A percentile compares a stretch with the other conserved stretches of the same genome.
phyloP scores from a whole-genome alignment of 805 yeast species.

The Spathaspora hagerdaliae region DNA sequence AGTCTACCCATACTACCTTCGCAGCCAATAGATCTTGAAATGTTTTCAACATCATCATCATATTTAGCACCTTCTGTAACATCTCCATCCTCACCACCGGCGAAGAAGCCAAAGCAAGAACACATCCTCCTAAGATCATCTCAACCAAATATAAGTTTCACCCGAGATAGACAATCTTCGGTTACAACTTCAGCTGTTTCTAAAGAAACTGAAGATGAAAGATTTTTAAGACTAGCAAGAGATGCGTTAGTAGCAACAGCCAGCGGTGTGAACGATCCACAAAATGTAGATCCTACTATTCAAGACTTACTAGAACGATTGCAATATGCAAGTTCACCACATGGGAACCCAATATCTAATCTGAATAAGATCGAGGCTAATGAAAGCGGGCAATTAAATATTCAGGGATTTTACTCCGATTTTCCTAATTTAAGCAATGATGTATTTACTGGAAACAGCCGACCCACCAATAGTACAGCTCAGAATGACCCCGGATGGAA shows the following conservation, averaged over 20 bases:
- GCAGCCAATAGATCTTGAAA: background rate
- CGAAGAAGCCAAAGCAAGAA: background rate
- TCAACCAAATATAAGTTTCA: conserved; percentile 11
- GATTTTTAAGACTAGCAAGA: conserved; percentile 55
- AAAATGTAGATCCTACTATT: conserved; percentile 58
- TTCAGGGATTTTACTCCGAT: conserved; percentile 36
- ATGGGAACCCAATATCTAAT: conserved; percentile 46
- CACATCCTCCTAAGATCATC: background rate
- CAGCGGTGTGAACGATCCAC: conserved; percentile 24
- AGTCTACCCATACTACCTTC: conserved; percentile 1
- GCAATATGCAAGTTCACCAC: conserved; percentile 57
- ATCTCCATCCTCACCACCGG: background rate
- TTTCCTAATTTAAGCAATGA: conserved; percentile 44
- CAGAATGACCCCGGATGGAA: conserved; percentile 28
- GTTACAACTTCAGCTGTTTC: background rate
- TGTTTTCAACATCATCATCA: background rate
- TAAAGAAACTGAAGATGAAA: conserved; percentile 42
- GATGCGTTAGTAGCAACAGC: conserved; percentile 57
- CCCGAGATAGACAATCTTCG: conserved; percentile 2
- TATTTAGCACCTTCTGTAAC: background rate
- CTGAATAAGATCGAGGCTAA: conserved; percentile 31
- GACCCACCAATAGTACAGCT: conserved; percentile 7
- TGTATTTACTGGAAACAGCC: conserved; percentile 17
- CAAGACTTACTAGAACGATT: conserved; percentile 53
- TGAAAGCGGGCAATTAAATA: conserved; percentile 39